Evolutionary conservation across 805 yeast species (phyloP), one percentile per base, ranked within the genome.

Genomic region (Saccharomycodes ludwigii): DNA sequence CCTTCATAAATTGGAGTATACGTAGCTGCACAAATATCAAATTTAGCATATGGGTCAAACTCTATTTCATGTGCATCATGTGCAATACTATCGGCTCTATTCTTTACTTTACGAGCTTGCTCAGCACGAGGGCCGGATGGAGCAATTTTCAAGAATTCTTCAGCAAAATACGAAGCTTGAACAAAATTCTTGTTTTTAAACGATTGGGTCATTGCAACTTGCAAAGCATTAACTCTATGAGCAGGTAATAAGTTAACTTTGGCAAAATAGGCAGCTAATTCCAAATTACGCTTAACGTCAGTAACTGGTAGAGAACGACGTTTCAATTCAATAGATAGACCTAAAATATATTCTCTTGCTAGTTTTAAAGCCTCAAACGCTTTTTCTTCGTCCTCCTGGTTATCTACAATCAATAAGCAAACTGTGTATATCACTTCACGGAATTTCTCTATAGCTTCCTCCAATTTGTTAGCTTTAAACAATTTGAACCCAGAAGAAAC

Each of bases 211-310:
- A 88, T 81, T 24, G 99, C 98, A 35, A 85, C 95, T 54, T 84
- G 93, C 46, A 85, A 66, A 9, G 97, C 95, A 49, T 84, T 78
- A 33, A 78, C 72, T 37, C 79, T 72, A 57, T 91, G 98, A 6
- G 79, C 77, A 21, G 81, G 76, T 41, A 79, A 83, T 44, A 91
- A 68, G 41, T 79, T 71, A 18, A 86, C 77, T 50, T 72, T 76
- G 10, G 98, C 84, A 65, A 91, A 93, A 59, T 88, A 88, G 1
- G 97, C 93, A 5, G 98, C 97, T 43, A 91, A 64, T 57, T 91
- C 97, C 50, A 91, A 66, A 56, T 84, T 86, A 40, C 97, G 79
- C 56, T 84, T 79, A 34, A 79, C 64, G 38, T 76, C 76, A 19
- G 68, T 68, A 8, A 76, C 65, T 20, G 79, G 82, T 36, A 93